Evolutionary conservation across 805 yeast species (phyloP).

Genomic region (Dipodascopsis uninucleata): DNA sequence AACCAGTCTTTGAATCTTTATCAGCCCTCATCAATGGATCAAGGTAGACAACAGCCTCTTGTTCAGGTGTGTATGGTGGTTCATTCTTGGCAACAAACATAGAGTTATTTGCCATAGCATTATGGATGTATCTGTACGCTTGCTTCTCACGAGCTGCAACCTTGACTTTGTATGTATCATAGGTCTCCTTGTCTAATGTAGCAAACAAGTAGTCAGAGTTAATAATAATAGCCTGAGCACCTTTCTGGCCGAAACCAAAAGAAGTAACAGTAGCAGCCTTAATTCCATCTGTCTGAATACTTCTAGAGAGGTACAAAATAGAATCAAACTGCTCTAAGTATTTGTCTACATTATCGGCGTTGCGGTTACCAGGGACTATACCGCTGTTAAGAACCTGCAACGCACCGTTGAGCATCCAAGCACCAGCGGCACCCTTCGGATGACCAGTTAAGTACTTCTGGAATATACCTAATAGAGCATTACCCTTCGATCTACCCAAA

Average conservation of each 20-base stretch:
- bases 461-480: conserved; percentile 96
- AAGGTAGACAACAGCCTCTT: conserved; percentile 86
- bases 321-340: conserved; percentile 76
- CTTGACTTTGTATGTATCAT: conserved; percentile 65
- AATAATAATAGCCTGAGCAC: conserved; percentile 89
- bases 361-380: conserved; percentile 96
- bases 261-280: conserved; percentile 97
- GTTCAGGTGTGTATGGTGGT: conserved; percentile 86
- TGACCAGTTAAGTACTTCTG: conserved; percentile 99
- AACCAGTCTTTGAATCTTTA: conserved; percentile 36
- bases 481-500: conserved; percentile 95
- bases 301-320: conserved; percentile 89
- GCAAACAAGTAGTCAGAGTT: conserved; percentile 93
- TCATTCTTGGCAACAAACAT: conserved; percentile 90
- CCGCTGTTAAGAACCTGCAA: conserved; percentile 89
- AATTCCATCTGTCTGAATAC: conserved; percentile 92
- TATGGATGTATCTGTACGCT: conserved; percentile 93
- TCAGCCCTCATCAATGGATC: conserved; percentile 88
- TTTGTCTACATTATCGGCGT: conserved; percentile 93
- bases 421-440: conserved; percentile 99
- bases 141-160: conserved; percentile 78
- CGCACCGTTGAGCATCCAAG: conserved; percentile 99
- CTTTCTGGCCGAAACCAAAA: conserved; percentile 99
- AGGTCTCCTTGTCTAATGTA: conserved; percentile 66
- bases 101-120: conserved; percentile 84